Percentiles rank a stretch among this genome's conserved stretches.
Evolutionary conservation across 1,284 basidiomycete species (phyloP).

Genomic region (Pterulicium gracile): DNA sequence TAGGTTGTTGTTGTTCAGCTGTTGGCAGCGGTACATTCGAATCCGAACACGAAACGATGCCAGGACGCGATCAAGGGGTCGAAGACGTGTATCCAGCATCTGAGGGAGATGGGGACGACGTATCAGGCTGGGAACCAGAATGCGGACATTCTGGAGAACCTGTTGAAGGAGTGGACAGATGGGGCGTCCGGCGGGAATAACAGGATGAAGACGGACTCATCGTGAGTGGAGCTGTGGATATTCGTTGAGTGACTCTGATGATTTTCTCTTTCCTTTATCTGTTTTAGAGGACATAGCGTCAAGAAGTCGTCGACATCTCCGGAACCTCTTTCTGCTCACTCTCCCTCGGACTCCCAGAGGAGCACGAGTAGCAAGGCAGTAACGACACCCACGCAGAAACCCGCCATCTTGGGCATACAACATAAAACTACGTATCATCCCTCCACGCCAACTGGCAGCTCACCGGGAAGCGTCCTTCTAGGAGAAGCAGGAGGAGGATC

Average conservation of each 20-base stretch:
- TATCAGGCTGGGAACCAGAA: background rate
- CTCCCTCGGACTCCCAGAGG: background rate
- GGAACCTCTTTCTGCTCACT: background rate
- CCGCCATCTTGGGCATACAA: background rate
- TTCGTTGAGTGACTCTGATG: background rate
- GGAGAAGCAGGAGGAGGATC: background rate
- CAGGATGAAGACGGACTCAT: background rate
- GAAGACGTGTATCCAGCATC: background rate
- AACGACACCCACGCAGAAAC: background rate
- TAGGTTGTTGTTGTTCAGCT: background rate
- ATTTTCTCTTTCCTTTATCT: background rate
- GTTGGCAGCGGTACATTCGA: background rate
- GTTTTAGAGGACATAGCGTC: background rate
- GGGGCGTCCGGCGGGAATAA: background rate
- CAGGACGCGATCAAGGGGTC: background rate
- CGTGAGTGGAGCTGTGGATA: conserved; percentile 1
- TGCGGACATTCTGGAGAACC: background rate
- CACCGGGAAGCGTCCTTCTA: background rate
- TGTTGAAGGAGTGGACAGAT: background rate
- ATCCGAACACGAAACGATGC: background rate
- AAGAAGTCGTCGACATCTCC: background rate
- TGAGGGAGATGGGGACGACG: conserved; percentile 1
- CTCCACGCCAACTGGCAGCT: background rate
- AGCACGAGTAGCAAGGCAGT: background rate
- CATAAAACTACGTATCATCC: background rate